These are phyloP conservation scores for Quercus rubra DNA, from an alignment of 306 rosid genomes.

Conservation along the genomic window DNA sequence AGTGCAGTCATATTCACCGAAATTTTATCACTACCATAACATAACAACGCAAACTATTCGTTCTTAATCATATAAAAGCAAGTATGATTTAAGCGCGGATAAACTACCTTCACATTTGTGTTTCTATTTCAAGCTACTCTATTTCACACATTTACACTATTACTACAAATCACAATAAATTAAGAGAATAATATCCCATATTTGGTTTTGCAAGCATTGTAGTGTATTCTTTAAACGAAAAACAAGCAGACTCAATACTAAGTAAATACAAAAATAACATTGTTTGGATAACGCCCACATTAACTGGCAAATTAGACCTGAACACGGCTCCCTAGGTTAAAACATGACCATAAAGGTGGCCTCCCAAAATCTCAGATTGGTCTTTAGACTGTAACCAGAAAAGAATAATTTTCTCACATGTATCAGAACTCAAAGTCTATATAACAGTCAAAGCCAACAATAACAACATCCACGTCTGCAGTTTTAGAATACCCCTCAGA, in stretches of 20 bases:
- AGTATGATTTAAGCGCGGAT: too few species aligned
- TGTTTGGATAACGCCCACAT: not conserved
- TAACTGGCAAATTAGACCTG: not conserved
- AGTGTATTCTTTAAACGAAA: too few species aligned
- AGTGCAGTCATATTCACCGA: too few species aligned
- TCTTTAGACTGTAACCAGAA: not conserved
- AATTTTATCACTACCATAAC: too few species aligned
- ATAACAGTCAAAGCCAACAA: not conserved
- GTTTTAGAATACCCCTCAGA: not conserved
- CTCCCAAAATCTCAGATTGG: not conserved
- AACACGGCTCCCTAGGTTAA: not conserved
- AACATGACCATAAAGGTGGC: not conserved
- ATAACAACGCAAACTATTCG: too few species aligned
- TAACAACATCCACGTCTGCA: not conserved
- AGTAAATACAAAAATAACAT: not conserved
- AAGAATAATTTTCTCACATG: not conserved
- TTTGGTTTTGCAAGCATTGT: too few species aligned
- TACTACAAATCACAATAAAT: too few species aligned
- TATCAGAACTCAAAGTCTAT: not conserved
- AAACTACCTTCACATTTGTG: too few species aligned
- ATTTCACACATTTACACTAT: too few species aligned
- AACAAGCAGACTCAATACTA: not conserved
- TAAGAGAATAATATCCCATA: too few species aligned
- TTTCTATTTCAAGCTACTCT: too few species aligned
- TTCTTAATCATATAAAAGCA: too few species aligned